Conservation (phyloP, 2,329 filamentous ascomycete species). For the Dothistroma pini region DNA sequence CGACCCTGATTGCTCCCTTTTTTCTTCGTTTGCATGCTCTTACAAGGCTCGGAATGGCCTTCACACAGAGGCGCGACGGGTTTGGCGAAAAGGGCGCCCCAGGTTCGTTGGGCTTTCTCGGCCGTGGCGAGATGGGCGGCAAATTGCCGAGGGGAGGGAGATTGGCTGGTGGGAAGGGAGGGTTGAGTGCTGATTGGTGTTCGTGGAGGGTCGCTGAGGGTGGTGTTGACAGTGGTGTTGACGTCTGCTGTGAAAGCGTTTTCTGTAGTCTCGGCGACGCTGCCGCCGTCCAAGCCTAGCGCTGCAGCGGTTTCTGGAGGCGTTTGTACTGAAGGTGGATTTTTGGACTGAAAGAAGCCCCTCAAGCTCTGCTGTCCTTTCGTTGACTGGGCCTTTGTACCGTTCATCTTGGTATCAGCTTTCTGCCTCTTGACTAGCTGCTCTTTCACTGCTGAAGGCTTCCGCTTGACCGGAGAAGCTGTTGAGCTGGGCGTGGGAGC, state of each 20-base stretch:
- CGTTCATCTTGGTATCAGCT: conserved; percentile 30
- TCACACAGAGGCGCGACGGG: conserved; percentile 75
- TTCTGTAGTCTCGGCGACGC: neutral
- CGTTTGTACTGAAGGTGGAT: conserved; percentile 2
- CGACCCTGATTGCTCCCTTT: conserved; percentile 73
- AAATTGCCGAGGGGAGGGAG: conserved; percentile 22
- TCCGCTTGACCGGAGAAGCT: conserved; percentile 35
- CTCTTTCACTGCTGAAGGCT: conserved; percentile 26
- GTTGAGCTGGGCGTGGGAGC: neutral
- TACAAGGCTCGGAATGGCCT: conserved; percentile 77
- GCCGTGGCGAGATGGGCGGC: conserved; percentile 25
- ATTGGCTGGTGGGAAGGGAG: conserved; percentile 6
- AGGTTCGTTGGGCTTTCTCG: conserved; percentile 49
- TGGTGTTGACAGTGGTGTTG: neutral
- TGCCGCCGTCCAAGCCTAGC: neutral
- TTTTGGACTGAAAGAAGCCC: conserved; percentile 73
- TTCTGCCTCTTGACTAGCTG: conserved; percentile 52
- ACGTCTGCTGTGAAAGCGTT: neutral
- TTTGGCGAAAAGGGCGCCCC: conserved; percentile 78
- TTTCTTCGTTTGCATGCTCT: conserved; percentile 81
- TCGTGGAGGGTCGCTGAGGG: neutral
- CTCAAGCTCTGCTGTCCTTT: conserved; percentile 63
- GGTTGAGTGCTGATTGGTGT: conserved; percentile 7
- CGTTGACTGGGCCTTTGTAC: conserved; percentile 24
- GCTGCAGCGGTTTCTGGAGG: neutral